phyloP scores from a whole-genome alignment of 805 yeast species.

The Millerozyma miso region DNA sequence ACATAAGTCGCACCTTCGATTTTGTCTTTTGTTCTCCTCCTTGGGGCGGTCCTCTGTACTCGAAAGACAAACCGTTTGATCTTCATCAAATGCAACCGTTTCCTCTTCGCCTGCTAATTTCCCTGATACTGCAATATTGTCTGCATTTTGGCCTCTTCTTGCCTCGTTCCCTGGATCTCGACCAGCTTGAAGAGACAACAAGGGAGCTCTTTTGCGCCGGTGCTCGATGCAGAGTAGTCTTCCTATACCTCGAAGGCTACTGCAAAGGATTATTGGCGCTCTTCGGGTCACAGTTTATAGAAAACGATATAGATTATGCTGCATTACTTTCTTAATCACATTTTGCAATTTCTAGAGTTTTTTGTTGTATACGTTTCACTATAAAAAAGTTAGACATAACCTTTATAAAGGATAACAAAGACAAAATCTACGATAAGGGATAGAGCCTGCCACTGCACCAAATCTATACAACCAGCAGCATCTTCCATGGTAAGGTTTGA shows the following conservation, averaged over 20 bases:
- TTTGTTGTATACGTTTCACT: neutral
- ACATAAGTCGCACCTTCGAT: conserved; percentile 34
- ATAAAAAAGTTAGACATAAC: neutral
- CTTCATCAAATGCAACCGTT: conserved; percentile 45
- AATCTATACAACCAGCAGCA: too few species aligned
- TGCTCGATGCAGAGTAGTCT: conserved; percentile 44
- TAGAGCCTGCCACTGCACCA: too few species aligned
- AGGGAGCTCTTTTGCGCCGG: conserved; percentile 40
- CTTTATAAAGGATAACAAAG: neutral
- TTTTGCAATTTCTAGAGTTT: neutral
- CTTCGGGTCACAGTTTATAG: conserved; percentile 44
- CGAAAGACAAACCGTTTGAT: conserved; percentile 38
- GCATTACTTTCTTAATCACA: neutral
- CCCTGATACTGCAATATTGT: conserved; percentile 38
- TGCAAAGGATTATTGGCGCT: conserved; percentile 54
- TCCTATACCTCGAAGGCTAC: conserved; percentile 37
- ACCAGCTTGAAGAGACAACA: conserved; percentile 49
- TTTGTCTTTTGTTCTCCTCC: conserved; percentile 77
- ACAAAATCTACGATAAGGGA: conserved; percentile 4
- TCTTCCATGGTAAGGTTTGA: too few species aligned
- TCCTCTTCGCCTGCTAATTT: conserved; percentile 40
- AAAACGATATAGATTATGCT: neutral
- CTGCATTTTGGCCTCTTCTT: conserved; percentile 55
- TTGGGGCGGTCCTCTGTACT: conserved; percentile 79
- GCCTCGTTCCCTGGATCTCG: conserved; percentile 56